Evolutionary conservation across 495 filamentous ascomycete species (phyloP), one percentile per base, ranked within the genome.

Genomic region (Penicillium riverlandense): DNA sequence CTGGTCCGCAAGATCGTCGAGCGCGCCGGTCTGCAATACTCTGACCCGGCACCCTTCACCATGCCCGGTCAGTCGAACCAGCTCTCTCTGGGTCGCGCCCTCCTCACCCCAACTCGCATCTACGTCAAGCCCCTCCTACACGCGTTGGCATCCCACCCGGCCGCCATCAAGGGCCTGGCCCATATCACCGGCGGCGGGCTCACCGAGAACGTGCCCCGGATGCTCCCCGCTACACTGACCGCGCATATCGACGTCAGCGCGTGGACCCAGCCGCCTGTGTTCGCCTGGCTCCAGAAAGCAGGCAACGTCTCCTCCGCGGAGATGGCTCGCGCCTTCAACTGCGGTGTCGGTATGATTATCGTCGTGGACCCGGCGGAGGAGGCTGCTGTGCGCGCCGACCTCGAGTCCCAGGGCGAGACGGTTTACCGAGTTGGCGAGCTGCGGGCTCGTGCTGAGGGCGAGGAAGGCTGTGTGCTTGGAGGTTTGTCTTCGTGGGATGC

Each of bases 181-280:
- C 92, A 98, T 61, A 96, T 98, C 67, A 98, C 92, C 2, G 92
- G 92, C 28, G 92, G 92, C 43, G 92, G 92, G 6, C 73, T 97
- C 11, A 70, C 82, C 8, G 92, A 98, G 57, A 96, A 96, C 68
- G 79, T 98, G 6, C 92, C 92, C 16, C 78, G 92, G 29, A 95
- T 95, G 85, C 76, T 98, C 4, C 92, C 92, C 1, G 44, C 64
- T 1, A 70, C 79, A 27, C 77, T 97, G 5, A 74, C 84, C 4
- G 90, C 85, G 8, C 76, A 84, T 53, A 75, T 98, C 40, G 83
- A 96, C 50, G 83, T 85, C 11, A 58, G 63, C 13, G 56, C 72
- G 1, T 97, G 90, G 88, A 36, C 70, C 11, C 71, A 84, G 32
- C 88, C 88, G 7, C 59, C 76, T 0, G 83, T 96, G 11, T 88